Evolutionary conservation across 139 green algal species (phyloP).

Genomic region (Chlamydomonas schloesseri): DNA sequence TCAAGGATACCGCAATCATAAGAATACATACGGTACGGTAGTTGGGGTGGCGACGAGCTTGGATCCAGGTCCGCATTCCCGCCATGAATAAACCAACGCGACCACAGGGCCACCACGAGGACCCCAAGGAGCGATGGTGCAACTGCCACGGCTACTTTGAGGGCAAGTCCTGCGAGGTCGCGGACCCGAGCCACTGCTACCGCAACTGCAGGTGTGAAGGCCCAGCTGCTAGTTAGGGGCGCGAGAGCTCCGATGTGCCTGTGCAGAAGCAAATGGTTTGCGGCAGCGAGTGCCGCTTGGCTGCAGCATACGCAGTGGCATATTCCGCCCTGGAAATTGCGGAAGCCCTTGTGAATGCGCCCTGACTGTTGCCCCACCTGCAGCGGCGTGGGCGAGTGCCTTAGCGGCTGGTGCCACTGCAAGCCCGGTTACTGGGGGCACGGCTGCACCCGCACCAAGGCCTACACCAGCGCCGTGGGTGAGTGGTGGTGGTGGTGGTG

Average conservation of each 20-base stretch:
- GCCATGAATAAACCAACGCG: too few species aligned
- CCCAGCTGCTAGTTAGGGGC: too few species aligned
- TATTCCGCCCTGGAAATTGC: too few species aligned
- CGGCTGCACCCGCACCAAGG: slow-evolving; percentile 45
- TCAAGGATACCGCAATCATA: too few species aligned
- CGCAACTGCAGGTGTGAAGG: slow-evolving; percentile 19
- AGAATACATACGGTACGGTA: too few species aligned
- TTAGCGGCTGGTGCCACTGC: slow-evolving; percentile 56
- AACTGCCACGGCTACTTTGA: slow-evolving; percentile 13
- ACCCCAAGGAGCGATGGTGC: neutral
- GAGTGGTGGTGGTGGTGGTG: neutral
- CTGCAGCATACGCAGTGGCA: too few species aligned
- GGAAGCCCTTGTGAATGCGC: neutral
- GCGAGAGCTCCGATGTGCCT: too few species aligned
- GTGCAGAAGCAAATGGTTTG: too few species aligned
- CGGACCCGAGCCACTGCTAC: slow-evolving; percentile 27
- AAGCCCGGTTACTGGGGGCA: slow-evolving; percentile 52
- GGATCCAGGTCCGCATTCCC: too few species aligned
- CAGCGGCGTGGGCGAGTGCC: slow-evolving; percentile 35
- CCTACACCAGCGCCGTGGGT: slow-evolving; percentile 41
- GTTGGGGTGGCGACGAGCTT: too few species aligned
- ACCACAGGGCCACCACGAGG: neutral
- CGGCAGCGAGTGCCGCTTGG: too few species aligned
- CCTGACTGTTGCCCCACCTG: too few species aligned
- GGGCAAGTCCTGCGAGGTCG: neutral